Evolutionary conservation across 2,329 filamentous ascomycete species (phyloP).

Genomic region (Colletotrichum sp.): DNA sequence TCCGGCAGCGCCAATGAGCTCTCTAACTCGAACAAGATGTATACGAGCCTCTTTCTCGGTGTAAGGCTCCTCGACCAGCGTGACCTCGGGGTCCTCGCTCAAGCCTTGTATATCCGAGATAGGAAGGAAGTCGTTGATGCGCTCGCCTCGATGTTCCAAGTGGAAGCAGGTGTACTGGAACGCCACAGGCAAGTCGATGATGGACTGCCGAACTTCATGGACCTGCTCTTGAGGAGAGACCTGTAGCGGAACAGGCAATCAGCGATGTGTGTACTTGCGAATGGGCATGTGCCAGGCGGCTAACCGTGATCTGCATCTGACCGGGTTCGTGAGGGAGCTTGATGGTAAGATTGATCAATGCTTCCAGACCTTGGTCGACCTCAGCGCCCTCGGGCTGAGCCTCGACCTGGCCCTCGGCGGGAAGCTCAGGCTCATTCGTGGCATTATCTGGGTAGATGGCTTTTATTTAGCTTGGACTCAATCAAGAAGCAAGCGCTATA

Average conservation of each 20-base stretch:
- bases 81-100: constrained; percentile 76
- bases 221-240: constrained; percentile 94
- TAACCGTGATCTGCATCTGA: constrained; percentile 85
- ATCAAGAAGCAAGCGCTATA: not conserved
- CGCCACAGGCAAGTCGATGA: constrained; percentile 90
- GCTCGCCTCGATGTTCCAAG: constrained; percentile 85
- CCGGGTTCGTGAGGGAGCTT: constrained; percentile 80
- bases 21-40: constrained; percentile 88
- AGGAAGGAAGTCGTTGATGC: constrained; percentile 94
- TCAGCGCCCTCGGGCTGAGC: not conserved
- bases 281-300: constrained; percentile 25
- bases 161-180: constrained; percentile 99
- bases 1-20: constrained; percentile 90
- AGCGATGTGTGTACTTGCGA: not conserved
- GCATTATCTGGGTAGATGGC: constrained; percentile 2
- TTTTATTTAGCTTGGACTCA: not conserved
- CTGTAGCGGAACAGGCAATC: constrained; percentile 44
- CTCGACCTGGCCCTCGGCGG: not conserved
- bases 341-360: constrained; percentile 71
- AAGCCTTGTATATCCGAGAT: constrained; percentile 88
- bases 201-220: constrained; percentile 94
- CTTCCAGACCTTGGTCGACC: constrained; percentile 27
- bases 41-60: constrained; percentile 98
- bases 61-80: constrained; percentile 91
- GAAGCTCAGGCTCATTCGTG: not conserved